Evolutionary conservation across 495 filamentous ascomycete genomes (phyloP), one percentile per base, ranked within the genome.

Genomic region (Penicillium waksmanii): DNA sequence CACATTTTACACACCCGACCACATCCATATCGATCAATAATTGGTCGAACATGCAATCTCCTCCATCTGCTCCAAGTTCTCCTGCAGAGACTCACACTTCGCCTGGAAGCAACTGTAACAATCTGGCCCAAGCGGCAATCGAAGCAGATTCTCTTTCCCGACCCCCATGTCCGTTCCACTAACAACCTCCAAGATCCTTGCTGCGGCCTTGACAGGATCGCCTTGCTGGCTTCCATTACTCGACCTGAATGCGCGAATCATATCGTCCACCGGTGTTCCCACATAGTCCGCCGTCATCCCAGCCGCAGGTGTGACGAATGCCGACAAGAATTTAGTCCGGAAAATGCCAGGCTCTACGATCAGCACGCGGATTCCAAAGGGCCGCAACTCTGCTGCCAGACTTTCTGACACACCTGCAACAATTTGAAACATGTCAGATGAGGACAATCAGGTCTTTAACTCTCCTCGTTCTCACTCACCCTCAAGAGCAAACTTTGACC

Each of bases 401-500:
- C 64, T 56, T 65, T 68, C 57, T 64, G 76, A 65, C 71, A 80
- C 58, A 55, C 70, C 67, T 68, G 23, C 6, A 43, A 75, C 27
- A 31, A 31, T 31, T 31, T 9, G 27, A 31, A 9, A 31, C 27
- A 31, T 31, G 27, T 31, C 6, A 31, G 27, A 31, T 9, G 1
- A 31, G 27, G 8, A 31, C 5, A 31, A 9, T 31, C 27, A 31
- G 27, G 8, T 31, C 27, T 31, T 9, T 31, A 31, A 31, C 27
- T 31, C 27, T 6, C 1, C 27, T 31, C 27, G 27, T 9, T 55
- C 23, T 53, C 27, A 27, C 64, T 58, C 42, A 62, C 76, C 78
- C 71, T 81, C 80, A 1, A 84, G 63, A 2, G 81, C 85, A 40
- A 77, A 81, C 61, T 87, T 88, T 2, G 81, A 77, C 0, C 74